Percentiles rank a stretch among this genome's conserved stretches.
These are phyloP conservation scores for Melastoma malabathricum DNA, from an alignment of 345 rosid species.

Conservation along the genomic window DNA sequence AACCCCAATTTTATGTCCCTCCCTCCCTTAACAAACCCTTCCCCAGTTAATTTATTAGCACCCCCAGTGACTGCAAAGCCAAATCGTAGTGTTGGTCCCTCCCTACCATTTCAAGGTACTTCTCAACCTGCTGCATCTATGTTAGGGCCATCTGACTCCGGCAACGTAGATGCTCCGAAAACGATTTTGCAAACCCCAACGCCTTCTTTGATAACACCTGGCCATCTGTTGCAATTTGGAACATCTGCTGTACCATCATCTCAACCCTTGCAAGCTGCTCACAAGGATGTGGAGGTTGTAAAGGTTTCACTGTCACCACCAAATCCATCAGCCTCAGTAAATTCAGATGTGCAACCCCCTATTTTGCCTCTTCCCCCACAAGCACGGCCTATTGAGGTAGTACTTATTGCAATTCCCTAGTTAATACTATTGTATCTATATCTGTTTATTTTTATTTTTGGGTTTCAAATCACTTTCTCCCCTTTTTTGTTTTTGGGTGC, in stretches of 20 bases:
- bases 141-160: conserved; percentile 30
- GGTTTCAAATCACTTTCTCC: no score
- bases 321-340: conserved; percentile 32
- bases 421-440: no score
- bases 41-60: conserved; percentile 22
- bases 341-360: conserved; percentile 60
- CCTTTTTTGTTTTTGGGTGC: background rate
- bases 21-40: conserved; percentile 33
- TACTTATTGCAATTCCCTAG: no score
- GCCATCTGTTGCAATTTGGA: conserved; percentile 53
- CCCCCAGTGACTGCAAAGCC: conserved; percentile 34
- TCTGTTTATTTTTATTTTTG: background rate
- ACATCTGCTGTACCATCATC: conserved; percentile 3
- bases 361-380: conserved; percentile 71
- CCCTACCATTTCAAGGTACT: conserved; percentile 33
- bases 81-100: conserved; percentile 26
- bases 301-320: conserved; percentile 36
- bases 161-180: conserved; percentile 9
- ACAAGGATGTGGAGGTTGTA: conserved; percentile 66
- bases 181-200: conserved; percentile 49
- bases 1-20: conserved; percentile 33
- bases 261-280: conserved; percentile 21
- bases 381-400: conserved; percentile 10
- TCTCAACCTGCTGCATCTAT: conserved; percentile 27
- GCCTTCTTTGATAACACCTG: conserved; percentile 46